These are phyloP conservation scores for Metschnikowia proteae DNA, from an alignment of 805 yeast genomes.

Conservation along the genomic window DNA sequence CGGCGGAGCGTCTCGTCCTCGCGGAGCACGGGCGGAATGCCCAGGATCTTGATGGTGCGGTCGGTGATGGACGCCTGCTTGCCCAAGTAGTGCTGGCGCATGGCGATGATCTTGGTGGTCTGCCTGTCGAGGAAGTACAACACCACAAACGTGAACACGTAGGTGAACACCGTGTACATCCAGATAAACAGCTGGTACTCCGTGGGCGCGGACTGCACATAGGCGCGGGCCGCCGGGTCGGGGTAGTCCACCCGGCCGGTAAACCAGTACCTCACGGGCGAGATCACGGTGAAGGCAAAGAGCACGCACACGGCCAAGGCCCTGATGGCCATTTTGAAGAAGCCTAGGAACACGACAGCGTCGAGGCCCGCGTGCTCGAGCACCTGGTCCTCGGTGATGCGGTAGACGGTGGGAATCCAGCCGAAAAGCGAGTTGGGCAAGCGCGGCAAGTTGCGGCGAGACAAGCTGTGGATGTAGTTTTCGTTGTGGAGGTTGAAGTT, in stretches of 20 bases:
- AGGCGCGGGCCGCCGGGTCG: conserved; percentile 18
- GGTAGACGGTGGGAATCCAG: conserved; percentile 70
- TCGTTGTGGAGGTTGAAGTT: conserved; percentile 50
- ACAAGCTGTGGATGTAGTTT: conserved; percentile 39
- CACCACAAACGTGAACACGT: conserved; percentile 72
- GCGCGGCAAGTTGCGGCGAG: conserved; percentile 53
- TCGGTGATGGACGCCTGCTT: conserved; percentile 86
- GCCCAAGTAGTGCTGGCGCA: conserved; percentile 80
- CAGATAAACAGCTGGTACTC: conserved; percentile 59
- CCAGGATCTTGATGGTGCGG: conserved; percentile 81
- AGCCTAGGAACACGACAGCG: conserved; percentile 87
- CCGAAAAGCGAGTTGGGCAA: conserved; percentile 66
- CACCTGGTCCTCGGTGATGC: conserved; percentile 68
- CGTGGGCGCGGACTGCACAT: not conserved
- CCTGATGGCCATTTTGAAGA: conserved; percentile 84
- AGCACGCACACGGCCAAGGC: conserved; percentile 60
- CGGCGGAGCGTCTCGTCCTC: conserved; percentile 64
- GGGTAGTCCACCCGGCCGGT: conserved; percentile 69
- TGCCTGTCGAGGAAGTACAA: conserved; percentile 59
- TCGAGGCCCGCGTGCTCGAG: conserved; percentile 90
- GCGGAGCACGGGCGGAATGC: conserved; percentile 80
- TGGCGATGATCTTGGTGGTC: conserved; percentile 67
- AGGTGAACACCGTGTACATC: conserved; percentile 86
- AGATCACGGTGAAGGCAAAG: conserved; percentile 69
- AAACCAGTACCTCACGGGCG: conserved; percentile 79